These are phyloP conservation scores for Debaryomyces castellii DNA, from an alignment of 805 yeast genomes.

Conservation along the genomic window DNA sequence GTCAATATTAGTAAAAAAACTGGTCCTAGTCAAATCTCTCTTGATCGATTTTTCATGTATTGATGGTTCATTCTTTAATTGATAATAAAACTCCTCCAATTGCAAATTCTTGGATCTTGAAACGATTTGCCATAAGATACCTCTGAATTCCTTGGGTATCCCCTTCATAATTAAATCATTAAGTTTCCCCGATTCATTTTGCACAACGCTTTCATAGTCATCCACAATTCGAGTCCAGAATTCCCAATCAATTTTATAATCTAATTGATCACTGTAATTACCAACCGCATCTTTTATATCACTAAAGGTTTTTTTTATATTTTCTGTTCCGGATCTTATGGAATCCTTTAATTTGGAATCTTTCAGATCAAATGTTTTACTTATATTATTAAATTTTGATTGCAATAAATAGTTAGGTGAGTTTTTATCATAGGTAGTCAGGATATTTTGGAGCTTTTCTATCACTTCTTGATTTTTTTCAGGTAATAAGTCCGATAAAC, in stretches of 20 bases:
- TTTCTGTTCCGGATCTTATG: conserved; percentile 36
- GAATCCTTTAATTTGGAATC: conserved; percentile 52
- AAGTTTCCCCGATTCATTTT: conserved; percentile 57
- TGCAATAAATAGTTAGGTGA: conserved; percentile 53
- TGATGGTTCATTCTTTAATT: conserved; percentile 48
- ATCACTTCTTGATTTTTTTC: conserved; percentile 7
- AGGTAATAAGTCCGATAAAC: conserved; percentile 13
- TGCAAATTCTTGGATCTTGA: conserved; percentile 71
- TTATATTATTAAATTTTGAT: conserved; percentile 57
- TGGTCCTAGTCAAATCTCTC: conserved; percentile 82
- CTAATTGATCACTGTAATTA: conserved; percentile 33
- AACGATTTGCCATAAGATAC: conserved; percentile 90
- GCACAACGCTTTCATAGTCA: conserved; percentile 69
- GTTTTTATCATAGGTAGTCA: conserved; percentile 17
- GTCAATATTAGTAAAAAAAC: conserved; percentile 63
- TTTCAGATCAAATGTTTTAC: conserved; percentile 48
- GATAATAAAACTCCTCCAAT: conserved; percentile 58
- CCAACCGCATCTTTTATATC: conserved; percentile 52
- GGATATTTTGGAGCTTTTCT: conserved; percentile 13
- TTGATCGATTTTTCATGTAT: conserved; percentile 73
- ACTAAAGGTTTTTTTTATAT: conserved; percentile 40
- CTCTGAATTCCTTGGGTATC: conserved; percentile 81
- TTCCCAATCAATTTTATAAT: conserved; percentile 64
- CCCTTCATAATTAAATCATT: conserved; percentile 67
- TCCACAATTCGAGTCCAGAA: conserved; percentile 85